Evolutionary conservation across 768 basidiomycete genomes (phyloP).

Genomic region (Trametes coccinea): DNA sequence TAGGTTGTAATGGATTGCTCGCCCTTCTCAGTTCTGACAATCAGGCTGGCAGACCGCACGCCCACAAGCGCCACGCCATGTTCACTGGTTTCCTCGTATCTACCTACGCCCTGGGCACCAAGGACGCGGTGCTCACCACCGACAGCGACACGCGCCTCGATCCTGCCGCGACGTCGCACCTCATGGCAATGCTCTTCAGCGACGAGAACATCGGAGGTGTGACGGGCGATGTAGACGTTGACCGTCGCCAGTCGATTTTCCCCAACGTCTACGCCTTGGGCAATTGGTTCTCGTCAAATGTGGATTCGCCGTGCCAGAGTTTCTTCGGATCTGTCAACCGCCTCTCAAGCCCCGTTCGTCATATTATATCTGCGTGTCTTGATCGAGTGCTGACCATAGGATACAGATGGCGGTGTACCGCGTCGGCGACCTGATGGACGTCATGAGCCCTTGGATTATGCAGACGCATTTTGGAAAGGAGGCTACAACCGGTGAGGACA

Average conservation of each 20-base stretch:
- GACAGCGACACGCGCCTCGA: slow-evolving; percentile 26
- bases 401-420: slow-evolving; percentile 15
- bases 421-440: slow-evolving; percentile 14
- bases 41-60: slow-evolving; percentile 17
- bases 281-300: slow-evolving; percentile 29
- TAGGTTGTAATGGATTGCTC: background rate
- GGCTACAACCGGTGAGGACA: slow-evolving; percentile 17
- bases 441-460: slow-evolving; percentile 22
- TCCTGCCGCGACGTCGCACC: slow-evolving; percentile 17
- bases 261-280: slow-evolving; percentile 25
- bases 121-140: slow-evolving; percentile 27
- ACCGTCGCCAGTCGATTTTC: slow-evolving; percentile 25
- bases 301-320: slow-evolving; percentile 21
- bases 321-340: slow-evolving; percentile 19
- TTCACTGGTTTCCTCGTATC: slow-evolving; percentile 27
- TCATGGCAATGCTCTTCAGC: slow-evolving; percentile 25
- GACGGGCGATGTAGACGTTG: slow-evolving; percentile 27
- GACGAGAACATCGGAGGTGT: slow-evolving; percentile 20
- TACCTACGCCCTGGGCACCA: slow-evolving; percentile 24
- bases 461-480: slow-evolving; percentile 19
- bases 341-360: slow-evolving; percentile 18
- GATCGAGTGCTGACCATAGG: background rate
- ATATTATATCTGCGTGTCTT: background rate
- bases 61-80: slow-evolving; percentile 28
- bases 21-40: background rate